Evolutionary conservation across 805 yeast genomes (phyloP).

Genomic region (Danielia reshetovae): DNA sequence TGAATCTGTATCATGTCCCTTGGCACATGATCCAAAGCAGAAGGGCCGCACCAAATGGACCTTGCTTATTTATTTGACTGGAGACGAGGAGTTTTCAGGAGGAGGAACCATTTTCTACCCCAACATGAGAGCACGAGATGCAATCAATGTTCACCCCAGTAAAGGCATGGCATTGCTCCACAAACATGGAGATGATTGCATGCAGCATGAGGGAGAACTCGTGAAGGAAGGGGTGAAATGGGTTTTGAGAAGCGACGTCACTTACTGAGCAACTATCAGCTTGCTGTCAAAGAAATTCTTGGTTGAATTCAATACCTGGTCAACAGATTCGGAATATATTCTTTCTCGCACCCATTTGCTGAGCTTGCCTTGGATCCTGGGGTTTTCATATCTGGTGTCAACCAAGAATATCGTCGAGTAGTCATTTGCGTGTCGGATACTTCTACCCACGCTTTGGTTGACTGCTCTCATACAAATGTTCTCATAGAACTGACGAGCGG

Average conservation of each 20-base stretch:
- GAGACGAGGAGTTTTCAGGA: slow-evolving; percentile 52
- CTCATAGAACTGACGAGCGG: slow-evolving; percentile 62
- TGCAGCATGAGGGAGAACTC: slow-evolving; percentile 53
- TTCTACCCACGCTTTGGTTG: slow-evolving; percentile 89
- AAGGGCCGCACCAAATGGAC: slow-evolving; percentile 56
- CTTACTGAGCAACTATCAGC: no score
- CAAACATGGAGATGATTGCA: slow-evolving; percentile 63
- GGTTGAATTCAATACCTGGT: background rate
- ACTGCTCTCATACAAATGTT: slow-evolving; percentile 87
- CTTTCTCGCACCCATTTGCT: slow-evolving; percentile 67
- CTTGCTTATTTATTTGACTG: slow-evolving; percentile 51
- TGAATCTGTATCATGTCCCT: slow-evolving; percentile 43
- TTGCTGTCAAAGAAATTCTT: background rate
- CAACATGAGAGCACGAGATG: slow-evolving; percentile 17
- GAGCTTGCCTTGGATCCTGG: slow-evolving; percentile 51
- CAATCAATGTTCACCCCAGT: slow-evolving; percentile 41
- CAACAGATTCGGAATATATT: slow-evolving; percentile 8
- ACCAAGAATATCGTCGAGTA: slow-evolving; percentile 71
- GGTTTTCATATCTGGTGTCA: slow-evolving; percentile 55
- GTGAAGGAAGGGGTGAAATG: slow-evolving; percentile 55
- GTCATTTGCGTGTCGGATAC: slow-evolving; percentile 80
- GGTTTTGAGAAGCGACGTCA: slow-evolving; percentile 58
- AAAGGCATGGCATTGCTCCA: slow-evolving; percentile 58
- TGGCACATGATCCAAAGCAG: slow-evolving; percentile 19
- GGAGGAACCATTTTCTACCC: slow-evolving; percentile 58